phyloP scores from a whole-genome alignment of 2,329 filamentous ascomycete genomes.

The Aureobasidium namibiae region DNA sequence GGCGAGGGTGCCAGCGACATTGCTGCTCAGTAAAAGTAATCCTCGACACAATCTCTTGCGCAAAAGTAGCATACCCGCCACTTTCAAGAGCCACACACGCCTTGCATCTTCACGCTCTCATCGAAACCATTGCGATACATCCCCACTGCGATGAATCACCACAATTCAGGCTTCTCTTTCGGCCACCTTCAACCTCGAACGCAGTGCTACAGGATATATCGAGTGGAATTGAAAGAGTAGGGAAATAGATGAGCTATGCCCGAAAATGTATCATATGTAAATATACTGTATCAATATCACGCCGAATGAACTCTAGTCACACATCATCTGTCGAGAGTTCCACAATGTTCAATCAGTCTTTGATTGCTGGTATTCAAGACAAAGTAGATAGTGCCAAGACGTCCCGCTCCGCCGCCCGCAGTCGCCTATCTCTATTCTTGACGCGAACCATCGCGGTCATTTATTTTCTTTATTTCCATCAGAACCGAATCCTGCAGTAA shows the following conservation, averaged over 20 bases:
- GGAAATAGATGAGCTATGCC: background rate
- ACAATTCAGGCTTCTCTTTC: too few relatives aligned
- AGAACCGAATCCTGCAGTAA: background rate
- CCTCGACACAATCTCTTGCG: too few relatives aligned
- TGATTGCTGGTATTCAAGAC: background rate
- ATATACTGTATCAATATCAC: slow-evolving; percentile 4
- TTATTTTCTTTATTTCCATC: background rate
- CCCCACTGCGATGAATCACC: too few relatives aligned
- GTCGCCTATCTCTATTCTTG: background rate
- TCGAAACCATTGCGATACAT: too few relatives aligned
- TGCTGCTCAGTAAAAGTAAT: background rate
- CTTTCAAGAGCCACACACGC: too few relatives aligned
- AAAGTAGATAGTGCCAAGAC: background rate
- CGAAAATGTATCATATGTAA: slow-evolving; percentile 5
- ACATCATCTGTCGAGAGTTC: too few relatives aligned
- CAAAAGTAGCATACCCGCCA: background rate
- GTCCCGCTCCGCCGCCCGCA: background rate
- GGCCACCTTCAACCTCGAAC: too few relatives aligned
- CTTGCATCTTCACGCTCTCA: too few relatives aligned
- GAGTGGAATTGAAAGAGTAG: background rate
- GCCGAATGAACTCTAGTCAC: background rate
- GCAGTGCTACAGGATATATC: too few relatives aligned
- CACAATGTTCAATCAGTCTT: background rate
- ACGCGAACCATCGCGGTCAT: slow-evolving; percentile 2
- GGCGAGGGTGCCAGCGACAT: slow-evolving; percentile 31